These are phyloP conservation scores for Candida nitratophila DNA, from an alignment of 805 yeast genomes.

Conservation along the genomic window DNA sequence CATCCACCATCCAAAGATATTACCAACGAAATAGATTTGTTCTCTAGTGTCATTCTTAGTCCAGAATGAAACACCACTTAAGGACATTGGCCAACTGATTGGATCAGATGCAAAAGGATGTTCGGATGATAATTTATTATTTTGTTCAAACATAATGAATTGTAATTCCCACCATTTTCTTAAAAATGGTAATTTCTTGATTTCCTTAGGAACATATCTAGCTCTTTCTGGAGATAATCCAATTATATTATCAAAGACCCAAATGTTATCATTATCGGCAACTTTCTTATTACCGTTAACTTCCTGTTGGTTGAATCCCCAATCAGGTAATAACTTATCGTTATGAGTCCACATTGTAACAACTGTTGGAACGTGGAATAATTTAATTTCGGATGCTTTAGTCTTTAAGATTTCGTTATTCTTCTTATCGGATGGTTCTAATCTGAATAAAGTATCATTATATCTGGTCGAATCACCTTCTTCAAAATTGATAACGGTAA, in stretches of 20 bases:
- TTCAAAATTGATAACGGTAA: conserved; percentile 65
- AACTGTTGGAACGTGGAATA: conserved; percentile 77
- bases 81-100: conserved; percentile 80
- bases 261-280: conserved; percentile 56
- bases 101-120: conserved; percentile 97
- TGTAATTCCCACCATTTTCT: conserved; percentile 89
- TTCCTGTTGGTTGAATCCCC: conserved; percentile 92
- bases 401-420: conserved; percentile 53
- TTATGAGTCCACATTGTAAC: conserved; percentile 94
- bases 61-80: conserved; percentile 96
- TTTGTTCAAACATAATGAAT: conserved; percentile 81
- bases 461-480: conserved; percentile 45
- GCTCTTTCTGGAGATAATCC: conserved; percentile 59
- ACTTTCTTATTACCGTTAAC: conserved; percentile 90
- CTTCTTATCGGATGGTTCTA: conserved; percentile 53
- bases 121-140: conserved; percentile 76
- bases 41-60: conserved; percentile 54
- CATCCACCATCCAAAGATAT: conserved; percentile 86
- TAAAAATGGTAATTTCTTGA: conserved; percentile 63
- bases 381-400: conserved; percentile 57
- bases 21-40: conserved; percentile 90
- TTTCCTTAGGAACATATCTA: conserved; percentile 55
- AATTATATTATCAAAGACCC: conserved; percentile 70
- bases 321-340: conserved; percentile 80
- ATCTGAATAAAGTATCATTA: conserved; percentile 72